Conservation (phyloP, 148 eudicot species). For the Fagopyrum tataricum region DNA sequence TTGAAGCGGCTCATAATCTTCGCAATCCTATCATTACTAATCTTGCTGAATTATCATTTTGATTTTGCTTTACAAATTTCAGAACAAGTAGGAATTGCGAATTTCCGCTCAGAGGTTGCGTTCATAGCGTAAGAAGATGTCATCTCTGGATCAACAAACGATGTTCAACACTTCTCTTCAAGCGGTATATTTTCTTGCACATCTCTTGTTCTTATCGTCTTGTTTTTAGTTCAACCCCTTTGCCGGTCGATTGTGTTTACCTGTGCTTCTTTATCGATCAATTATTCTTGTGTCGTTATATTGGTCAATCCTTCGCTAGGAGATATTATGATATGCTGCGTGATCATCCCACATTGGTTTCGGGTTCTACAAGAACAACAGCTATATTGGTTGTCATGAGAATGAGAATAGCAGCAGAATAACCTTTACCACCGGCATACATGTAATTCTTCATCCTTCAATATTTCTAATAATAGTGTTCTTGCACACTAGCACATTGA, state of each 20-base stretch:
- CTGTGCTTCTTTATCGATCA: too few species aligned
- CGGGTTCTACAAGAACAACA: constrained; percentile 67
- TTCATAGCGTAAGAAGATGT: neutral
- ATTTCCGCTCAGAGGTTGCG: too few species aligned
- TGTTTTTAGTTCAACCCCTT: neutral
- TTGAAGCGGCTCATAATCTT: too few species aligned
- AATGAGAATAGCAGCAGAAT: constrained; percentile 39
- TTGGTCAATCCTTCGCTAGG: constrained; percentile 75
- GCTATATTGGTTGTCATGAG: constrained; percentile 62
- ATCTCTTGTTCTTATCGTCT: too few species aligned
- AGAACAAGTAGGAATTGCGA: too few species aligned
- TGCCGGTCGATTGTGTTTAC: neutral
- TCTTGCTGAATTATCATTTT: too few species aligned
- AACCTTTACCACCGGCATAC: constrained; percentile 66
- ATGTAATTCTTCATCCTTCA: constrained; percentile 30
- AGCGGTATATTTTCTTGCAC: neutral
- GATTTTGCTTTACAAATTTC: too few species aligned
- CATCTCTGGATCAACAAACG: neutral
- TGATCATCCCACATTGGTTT: constrained; percentile 51
- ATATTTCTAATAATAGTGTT: neutral
- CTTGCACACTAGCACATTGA: neutral
- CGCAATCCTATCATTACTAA: too few species aligned
- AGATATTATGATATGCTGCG: constrained; percentile 66
- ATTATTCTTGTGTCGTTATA: constrained; percentile 37
- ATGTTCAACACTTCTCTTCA: neutral